A percentile compares a stretch with the other conserved stretches of the same genome.
These are phyloP conservation scores for Magnusiomyces ingens DNA, from an alignment of 1,139 yeast species.

Conservation along the genomic window DNA sequence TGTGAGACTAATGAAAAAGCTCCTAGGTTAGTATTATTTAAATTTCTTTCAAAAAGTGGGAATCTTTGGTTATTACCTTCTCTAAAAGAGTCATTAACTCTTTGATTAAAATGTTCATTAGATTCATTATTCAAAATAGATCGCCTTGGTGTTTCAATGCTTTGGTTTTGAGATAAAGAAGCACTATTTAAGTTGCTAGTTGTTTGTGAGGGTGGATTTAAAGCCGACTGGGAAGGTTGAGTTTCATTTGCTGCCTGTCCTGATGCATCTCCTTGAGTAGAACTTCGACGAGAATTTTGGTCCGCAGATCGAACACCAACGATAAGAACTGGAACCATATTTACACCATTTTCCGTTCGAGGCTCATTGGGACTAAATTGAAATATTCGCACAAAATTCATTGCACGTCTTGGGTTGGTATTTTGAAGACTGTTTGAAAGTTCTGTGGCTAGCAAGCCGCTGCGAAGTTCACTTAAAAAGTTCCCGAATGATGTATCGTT, in stretches of 20 bases:
- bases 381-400: constrained; percentile 49
- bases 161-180: too few relatives aligned
- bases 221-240: too few relatives aligned
- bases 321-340: constrained; percentile 46
- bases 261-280: too few relatives aligned
- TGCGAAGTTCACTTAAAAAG: constrained; percentile 37
- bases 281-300: constrained; percentile 9
- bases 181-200: too few relatives aligned
- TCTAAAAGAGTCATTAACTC: not conserved
- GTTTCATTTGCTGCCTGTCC: too few relatives aligned
- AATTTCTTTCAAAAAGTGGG: too few relatives aligned
- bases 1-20: too few relatives aligned
- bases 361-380: constrained; percentile 31
- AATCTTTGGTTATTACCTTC: too few relatives aligned
- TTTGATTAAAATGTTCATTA: not conserved
- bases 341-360: constrained; percentile 8
- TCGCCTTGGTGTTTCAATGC: too few relatives aligned
- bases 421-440: constrained; percentile 22
- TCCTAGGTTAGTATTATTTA: too few relatives aligned
- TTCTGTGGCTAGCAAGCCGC: constrained; percentile 38
- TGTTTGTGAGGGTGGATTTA: too few relatives aligned
- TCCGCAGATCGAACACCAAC: constrained; percentile 49
- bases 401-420: constrained; percentile 18
- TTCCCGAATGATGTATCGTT: constrained; percentile 33
- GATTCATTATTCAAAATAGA: not conserved